Conservation (phyloP, 148 eudicot species). For the Hydrangea macrophylla region DNA sequence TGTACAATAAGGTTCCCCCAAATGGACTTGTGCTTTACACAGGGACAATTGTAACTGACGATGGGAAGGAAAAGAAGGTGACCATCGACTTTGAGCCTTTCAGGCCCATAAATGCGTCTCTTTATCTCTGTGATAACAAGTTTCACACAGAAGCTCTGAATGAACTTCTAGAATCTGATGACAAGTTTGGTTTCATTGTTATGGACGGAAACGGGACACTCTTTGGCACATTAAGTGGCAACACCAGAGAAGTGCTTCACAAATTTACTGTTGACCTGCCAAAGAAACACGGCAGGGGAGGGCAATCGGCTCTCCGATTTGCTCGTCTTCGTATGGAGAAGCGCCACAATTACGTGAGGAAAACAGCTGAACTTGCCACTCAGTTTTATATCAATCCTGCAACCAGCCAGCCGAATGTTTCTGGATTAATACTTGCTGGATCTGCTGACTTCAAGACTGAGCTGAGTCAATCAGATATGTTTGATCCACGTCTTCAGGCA, state of each 20-base stretch:
- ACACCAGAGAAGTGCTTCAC: slow-evolving; percentile 31
- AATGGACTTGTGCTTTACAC: slow-evolving; percentile 33
- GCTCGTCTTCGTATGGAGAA: slow-evolving; percentile 36
- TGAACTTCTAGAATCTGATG: slow-evolving; percentile 30
- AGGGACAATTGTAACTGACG: slow-evolving; percentile 24
- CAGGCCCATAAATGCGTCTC: slow-evolving; percentile 26
- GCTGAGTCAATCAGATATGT: slow-evolving; percentile 30
- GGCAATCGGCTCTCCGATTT: slow-evolving; percentile 31
- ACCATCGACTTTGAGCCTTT: slow-evolving; percentile 31
- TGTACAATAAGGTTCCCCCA: slow-evolving; percentile 27
- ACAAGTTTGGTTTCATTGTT: slow-evolving; percentile 27
- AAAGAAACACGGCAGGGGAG: slow-evolving; percentile 34
- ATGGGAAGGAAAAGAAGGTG: slow-evolving; percentile 31
- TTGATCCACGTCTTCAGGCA: slow-evolving; percentile 30
- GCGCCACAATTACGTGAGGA: slow-evolving; percentile 33
- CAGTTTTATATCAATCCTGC: slow-evolving; percentile 29
- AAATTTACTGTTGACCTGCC: slow-evolving; percentile 29
- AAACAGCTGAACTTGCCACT: slow-evolving; percentile 32
- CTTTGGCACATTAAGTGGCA: slow-evolving; percentile 30
- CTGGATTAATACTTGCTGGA: slow-evolving; percentile 31
- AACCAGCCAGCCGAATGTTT: slow-evolving; percentile 31
- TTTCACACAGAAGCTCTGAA: slow-evolving; percentile 29
- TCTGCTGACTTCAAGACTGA: slow-evolving; percentile 34
- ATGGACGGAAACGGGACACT: slow-evolving; percentile 36
- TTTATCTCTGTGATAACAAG: slow-evolving; percentile 30